These are phyloP conservation scores for Suillus americanus DNA, from an alignment of 768 basidiomycete species.

Conservation along the genomic window DNA sequence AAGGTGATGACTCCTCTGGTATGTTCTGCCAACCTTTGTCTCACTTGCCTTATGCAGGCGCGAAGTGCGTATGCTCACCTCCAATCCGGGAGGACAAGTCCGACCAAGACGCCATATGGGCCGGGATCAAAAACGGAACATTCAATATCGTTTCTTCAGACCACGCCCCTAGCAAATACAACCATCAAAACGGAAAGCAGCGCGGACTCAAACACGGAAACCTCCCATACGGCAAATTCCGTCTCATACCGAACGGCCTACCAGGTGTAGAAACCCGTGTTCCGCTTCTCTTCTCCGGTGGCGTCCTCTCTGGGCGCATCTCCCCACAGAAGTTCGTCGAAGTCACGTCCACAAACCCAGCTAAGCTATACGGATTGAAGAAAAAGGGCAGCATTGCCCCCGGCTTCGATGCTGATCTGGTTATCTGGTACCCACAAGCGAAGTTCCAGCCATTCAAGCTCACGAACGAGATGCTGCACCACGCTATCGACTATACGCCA, in stretches of 20 bases:
- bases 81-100: slow-evolving; percentile 15
- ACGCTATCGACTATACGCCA: slow-evolving; percentile 34
- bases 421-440: slow-evolving; percentile 25
- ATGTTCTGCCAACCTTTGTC: background rate
- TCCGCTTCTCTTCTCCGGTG: slow-evolving; percentile 30
- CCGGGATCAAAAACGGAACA: slow-evolving; percentile 18
- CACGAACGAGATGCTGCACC: slow-evolving; percentile 26
- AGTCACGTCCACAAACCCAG: slow-evolving; percentile 32
- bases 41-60: slow-evolving; percentile 5
- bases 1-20: slow-evolving; percentile 5
- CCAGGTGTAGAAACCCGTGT: slow-evolving; percentile 35
- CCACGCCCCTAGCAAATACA: slow-evolving; percentile 30
- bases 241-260: slow-evolving; percentile 33
- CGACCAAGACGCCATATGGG: slow-evolving; percentile 19
- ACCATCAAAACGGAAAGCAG: slow-evolving; percentile 29
- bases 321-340: slow-evolving; percentile 32
- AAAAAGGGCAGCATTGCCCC: slow-evolving; percentile 34
- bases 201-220: slow-evolving; percentile 19
- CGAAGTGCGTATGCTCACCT: slow-evolving; percentile 20
- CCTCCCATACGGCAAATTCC: slow-evolving; percentile 29
- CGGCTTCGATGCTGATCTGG: slow-evolving; percentile 34
- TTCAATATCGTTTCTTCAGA: slow-evolving; percentile 33
- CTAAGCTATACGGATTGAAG: slow-evolving; percentile 35
- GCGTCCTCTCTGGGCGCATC: slow-evolving; percentile 31
- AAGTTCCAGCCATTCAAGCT: slow-evolving; percentile 15